These are phyloP conservation scores for Penicillium parvum DNA, from an alignment of 495 filamentous ascomycete genomes.

Conservation along the genomic window DNA sequence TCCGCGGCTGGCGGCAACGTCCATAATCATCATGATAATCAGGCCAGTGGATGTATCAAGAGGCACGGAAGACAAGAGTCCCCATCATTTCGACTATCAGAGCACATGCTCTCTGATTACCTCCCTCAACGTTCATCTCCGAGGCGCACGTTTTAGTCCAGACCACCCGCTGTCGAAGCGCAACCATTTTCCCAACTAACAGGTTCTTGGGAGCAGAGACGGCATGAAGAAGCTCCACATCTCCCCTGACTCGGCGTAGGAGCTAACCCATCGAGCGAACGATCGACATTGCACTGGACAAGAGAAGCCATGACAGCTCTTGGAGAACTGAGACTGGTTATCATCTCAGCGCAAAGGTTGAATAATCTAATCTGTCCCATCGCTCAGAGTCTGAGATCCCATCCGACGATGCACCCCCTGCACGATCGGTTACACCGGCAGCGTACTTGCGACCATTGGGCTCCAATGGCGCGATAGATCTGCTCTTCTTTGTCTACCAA, in stretches of 20 bases:
- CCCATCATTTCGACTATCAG: no score
- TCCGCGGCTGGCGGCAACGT: conserved; percentile 2
- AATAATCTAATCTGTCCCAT: no score
- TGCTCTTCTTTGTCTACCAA: conserved; percentile 8
- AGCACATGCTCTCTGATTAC: no score
- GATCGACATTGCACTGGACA: conserved; percentile 11
- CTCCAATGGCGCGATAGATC: no score
- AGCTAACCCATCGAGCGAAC: conserved; percentile 4
- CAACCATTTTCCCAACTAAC: background rate
- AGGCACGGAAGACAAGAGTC: no score
- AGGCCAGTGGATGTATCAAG: no score
- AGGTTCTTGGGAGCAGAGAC: background rate
- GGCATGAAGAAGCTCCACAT: conserved; percentile 2
- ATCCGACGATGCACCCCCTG: background rate
- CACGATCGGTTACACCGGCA: conserved; percentile 12
- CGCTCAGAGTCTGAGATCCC: no score
- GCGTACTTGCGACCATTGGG: background rate
- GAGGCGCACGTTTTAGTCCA: background rate
- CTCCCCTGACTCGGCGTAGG: background rate
- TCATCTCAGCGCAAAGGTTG: no score
- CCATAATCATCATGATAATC: no score
- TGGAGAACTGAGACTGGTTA: no score
- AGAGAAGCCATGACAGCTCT: background rate
- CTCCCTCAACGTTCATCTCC: background rate
- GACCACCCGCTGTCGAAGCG: background rate